Percentiles rank a stretch among this genome's conserved stretches.
phyloP scores from a whole-genome alignment of 73 alveolate species.

The Blepharisma stoltei region DNA sequence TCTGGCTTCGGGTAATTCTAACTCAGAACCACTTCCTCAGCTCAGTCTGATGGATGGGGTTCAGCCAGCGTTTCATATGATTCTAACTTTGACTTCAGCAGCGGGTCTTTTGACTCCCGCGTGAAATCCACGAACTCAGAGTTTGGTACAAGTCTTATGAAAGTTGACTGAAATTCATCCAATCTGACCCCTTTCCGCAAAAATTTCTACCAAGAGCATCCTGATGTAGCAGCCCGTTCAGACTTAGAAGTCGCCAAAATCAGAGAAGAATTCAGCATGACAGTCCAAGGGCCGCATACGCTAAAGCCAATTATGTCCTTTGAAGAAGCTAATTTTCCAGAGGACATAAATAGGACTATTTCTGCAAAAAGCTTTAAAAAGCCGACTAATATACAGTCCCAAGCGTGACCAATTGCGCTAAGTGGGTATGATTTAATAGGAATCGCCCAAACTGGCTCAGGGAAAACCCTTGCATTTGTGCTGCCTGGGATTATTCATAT shows the following conservation, averaged over 20 bases:
- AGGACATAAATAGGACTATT: neutral
- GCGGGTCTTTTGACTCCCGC: too few species aligned
- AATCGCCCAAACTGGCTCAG: constrained; percentile 94
- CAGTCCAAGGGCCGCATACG: neutral
- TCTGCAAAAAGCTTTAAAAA: neutral
- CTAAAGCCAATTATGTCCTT: constrained; percentile 24
- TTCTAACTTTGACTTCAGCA: too few species aligned
- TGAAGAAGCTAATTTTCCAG: constrained; percentile 32
- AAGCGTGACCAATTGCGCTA: constrained; percentile 70
- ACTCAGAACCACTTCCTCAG: too few species aligned
- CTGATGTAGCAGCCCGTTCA: constrained; percentile 26
- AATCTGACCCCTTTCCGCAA: neutral
- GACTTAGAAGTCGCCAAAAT: constrained; percentile 11
- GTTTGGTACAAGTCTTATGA: constrained; percentile 19
- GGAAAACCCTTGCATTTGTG: constrained; percentile 91
- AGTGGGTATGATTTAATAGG: constrained; percentile 93
- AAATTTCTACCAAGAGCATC: constrained; percentile 36
- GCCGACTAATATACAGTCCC: constrained; percentile 18
- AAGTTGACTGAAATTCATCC: constrained; percentile 4
- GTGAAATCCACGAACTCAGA: too few species aligned
- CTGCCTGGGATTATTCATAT: constrained; percentile 91
- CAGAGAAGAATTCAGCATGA: constrained; percentile 12
- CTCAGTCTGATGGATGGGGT: too few species aligned
- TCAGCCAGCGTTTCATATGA: too few species aligned
- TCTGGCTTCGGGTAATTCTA: too few species aligned